A percentile compares a stretch with the other conserved stretches of the same genome.
Evolutionary conservation across 2,329 filamentous ascomycete species (phyloP).

Genomic region (Colletotrichum sp.): DNA sequence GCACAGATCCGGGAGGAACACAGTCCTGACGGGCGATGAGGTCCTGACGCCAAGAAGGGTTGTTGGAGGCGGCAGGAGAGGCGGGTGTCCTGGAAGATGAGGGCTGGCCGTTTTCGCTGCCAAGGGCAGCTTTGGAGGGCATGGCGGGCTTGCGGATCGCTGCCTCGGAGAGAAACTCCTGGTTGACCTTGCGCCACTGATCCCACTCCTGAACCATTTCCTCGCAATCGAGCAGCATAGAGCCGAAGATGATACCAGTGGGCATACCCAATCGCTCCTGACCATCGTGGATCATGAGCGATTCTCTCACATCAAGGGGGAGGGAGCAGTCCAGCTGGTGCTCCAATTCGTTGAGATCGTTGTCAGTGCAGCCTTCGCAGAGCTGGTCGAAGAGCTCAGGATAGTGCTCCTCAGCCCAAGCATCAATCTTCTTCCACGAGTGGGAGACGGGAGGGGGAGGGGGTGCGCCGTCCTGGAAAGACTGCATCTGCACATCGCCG

Average conservation of each 20-base stretch:
- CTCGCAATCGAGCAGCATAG: conserved; percentile 96
- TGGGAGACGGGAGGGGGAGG: conserved; percentile 87
- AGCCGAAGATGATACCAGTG: conserved; percentile 90
- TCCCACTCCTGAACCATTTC: conserved; percentile 98
- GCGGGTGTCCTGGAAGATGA: conserved; percentile 69
- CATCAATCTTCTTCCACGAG: conserved; percentile 93
- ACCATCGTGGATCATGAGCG: conserved; percentile 89
- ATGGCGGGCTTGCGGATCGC: conserved; percentile 63
- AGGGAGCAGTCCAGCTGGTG: conserved; percentile 94
- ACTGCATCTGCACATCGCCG: conserved; percentile 95
- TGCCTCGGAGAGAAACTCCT: conserved; percentile 78
- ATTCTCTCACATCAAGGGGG: conserved; percentile 92
- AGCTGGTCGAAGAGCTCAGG: conserved; percentile 93
- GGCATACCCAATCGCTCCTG: conserved; percentile 92
- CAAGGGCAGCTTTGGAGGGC: conserved; percentile 71
- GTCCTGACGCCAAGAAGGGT: conserved; percentile 82
- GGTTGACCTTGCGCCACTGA: conserved; percentile 93
- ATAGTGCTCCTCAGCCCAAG: conserved; percentile 94
- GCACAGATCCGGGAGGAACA: conserved; percentile 83
- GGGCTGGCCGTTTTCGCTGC: conserved; percentile 63
- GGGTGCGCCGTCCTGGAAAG: conserved; percentile 89
- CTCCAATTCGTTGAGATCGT: conserved; percentile 96
- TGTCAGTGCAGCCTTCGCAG: conserved; percentile 88
- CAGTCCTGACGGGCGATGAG: conserved; percentile 85
- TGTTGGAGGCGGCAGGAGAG: conserved; percentile 53